Evolutionary conservation across 306 rosid species (phyloP), one percentile per base, ranked within the genome.

Genomic region (Quercus variabilis): DNA sequence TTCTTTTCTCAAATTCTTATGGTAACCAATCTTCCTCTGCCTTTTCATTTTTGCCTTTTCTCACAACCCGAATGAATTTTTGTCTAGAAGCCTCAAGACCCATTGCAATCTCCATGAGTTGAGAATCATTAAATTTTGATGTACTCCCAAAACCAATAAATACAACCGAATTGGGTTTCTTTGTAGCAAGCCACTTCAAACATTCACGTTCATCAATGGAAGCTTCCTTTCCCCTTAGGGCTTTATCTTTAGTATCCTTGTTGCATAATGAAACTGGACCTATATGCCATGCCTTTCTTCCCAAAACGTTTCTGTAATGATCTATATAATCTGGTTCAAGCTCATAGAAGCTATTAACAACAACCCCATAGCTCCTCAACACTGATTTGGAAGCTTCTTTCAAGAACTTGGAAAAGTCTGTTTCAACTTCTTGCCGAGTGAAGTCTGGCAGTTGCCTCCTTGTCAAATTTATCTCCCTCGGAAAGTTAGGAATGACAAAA

Each of bases 301-400:
- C 86, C 8, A 86, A 5, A 23, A 63, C 85, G 0, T 85, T 72
- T 21, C 68, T 84, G 60, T 51, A 87, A 20, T 85, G 38, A 78
- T 92, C 86, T 9, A 82, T 86, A 75, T 88, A 90, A 1, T 46
- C 85, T 2, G 38, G 63, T 70, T 90, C 97, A 0, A 89, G 94
- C 57, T 88, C 97, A 10, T 86, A 84, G 46, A 90, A 87, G 75
- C 87, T 92, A 60, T 92, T 87, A 11, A 83, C 77, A 51, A 90
- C 60, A 74, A 85, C 80, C 2, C 94, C 92, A 76, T 82, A 88
- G 56, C 92, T 84, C 26, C 38, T 80, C 18, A 0, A 2, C 17
- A 79, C 85, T 3, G 85, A 81, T 70, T 85, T 82, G 57, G 17
- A 51, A 15, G 46, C 3, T 21, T 31, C 81, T 6, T 74, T 35